Evolutionary conservation across 805 yeast species (phyloP), one percentile per base, ranked within the genome.

Genomic region (Starmerella sp.): DNA sequence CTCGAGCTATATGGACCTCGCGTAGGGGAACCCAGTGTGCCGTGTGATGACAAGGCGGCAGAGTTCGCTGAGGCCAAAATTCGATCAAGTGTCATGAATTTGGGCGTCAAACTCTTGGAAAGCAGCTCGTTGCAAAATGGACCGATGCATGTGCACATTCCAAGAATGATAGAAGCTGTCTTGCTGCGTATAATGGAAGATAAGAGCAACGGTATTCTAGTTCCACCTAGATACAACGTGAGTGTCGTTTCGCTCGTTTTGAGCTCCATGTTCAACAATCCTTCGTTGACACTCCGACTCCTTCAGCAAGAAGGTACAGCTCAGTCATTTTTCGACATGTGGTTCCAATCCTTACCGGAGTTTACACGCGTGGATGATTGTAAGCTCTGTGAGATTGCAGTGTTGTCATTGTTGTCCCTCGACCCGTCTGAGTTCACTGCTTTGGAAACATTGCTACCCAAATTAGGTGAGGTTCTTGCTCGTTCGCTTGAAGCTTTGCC

Each of bases 351-450:
- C 9, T 70, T 81, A 41, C 77, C 81, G 5, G 70, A 72, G 31
- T 75, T 84, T 61, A 75, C 76, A 28, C 73, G 95, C 57, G 95
- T 87, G 2, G 86, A 77, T 63, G 97, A 91, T 69, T 74, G 87
- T 67, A 90, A 89, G 68, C 69, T 91, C 44, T 80, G 86, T 0
- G 72, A 80, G 2, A 69, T 91, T 60, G 95, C 93, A 0, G 65
- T 84, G 28, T 68, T 90, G 55, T 73, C 80, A 10, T 56, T 86
- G 13, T 60, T 80, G 41, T 55, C 70, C 5, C 48, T 63, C 3
- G 66, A 67, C 1, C 70, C 69, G 11, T 61, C 64, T 0, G 60
- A 67, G 10, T 63, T 73, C 36, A 71, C 74, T 14, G 62, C 55
- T 39, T 31, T 60, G n/a, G 56, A 67, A 44, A 57, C 58, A 4